Conservation (phyloP, 192 early-diverging fungal species). For the Linnemannia hyalina region DNA sequence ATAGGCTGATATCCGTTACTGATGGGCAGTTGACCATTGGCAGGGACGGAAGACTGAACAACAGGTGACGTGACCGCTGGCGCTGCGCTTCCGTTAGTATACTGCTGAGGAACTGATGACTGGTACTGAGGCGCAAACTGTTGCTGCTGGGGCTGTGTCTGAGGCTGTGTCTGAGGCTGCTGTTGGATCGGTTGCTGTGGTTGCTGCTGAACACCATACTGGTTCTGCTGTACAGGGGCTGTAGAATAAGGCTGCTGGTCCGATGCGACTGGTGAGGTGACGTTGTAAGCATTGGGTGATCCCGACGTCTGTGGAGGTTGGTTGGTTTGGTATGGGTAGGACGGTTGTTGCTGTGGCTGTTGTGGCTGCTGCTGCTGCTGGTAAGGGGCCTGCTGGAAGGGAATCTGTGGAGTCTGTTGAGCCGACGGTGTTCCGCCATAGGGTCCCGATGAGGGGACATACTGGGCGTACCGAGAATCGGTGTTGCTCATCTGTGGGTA, state of each 20-base stretch:
- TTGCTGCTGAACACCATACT: slow-evolving; percentile 14
- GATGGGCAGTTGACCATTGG: slow-evolving; percentile 18
- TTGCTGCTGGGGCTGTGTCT: slow-evolving; percentile 4
- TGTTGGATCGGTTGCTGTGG: slow-evolving; percentile 15
- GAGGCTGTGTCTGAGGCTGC: slow-evolving; percentile 15
- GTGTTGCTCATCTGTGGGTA: slow-evolving; percentile 28
- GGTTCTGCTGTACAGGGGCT: slow-evolving; percentile 6
- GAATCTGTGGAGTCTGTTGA: slow-evolving; percentile 24
- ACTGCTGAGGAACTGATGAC: not conserved
- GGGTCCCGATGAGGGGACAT: slow-evolving; percentile 25
- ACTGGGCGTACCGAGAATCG: slow-evolving; percentile 45
- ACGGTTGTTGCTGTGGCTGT: slow-evolving; percentile 13
- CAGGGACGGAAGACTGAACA: not conserved
- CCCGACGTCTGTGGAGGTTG: slow-evolving; percentile 6
- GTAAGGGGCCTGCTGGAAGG: slow-evolving; percentile 30
- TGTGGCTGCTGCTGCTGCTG: slow-evolving; percentile 32
- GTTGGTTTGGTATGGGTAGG: slow-evolving; percentile 11
- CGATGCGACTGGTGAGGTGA: not conserved
- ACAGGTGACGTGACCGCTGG: slow-evolving; percentile 8
- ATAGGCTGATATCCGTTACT: slow-evolving; percentile 23
- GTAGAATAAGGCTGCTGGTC: slow-evolving; percentile 16
- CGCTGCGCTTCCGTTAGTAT: not conserved
- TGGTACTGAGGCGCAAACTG: slow-evolving; percentile 8
- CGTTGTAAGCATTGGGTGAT: not conserved
- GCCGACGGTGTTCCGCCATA: slow-evolving; percentile 17